Base-by-base conservation (phyloP, 257 asterid species). In the Nicotiana knightiana region DNA sequence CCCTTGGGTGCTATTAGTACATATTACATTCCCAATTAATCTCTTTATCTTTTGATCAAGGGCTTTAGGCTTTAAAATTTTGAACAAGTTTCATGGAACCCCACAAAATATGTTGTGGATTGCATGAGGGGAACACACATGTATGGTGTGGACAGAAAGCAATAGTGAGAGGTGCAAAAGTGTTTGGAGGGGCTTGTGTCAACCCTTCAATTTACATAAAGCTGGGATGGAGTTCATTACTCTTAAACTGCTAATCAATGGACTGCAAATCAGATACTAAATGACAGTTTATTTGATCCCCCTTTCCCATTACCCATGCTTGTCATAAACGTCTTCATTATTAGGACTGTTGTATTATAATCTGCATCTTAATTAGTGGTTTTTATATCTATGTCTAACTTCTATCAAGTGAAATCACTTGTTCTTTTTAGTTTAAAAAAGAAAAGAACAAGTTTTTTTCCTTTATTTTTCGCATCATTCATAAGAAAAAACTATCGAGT, bases 171-270 rank as follows among this genome's bases (percentile, higher is more conserved):
- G 98, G 93, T 0, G 90, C 37, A 9, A 83, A 89, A 81, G 91
- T 93, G 4, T 78, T 26, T 53, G 95, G 90, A 0, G 93, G 82
- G 39, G 87, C 98, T 18, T 95, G 97, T 78, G 28, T 79, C 53
- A 81, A 88, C 33, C 93, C 96, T 54, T 81, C 90, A 0, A 77
- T 51, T 46, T 82, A 83, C 13, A 86, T 95, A 35, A 21, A 95
- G 99, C 75, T 93, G 99, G 99, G 99, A 93, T 55, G 95, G 98
- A 1, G 92, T 90, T 39, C 98, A 95, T 66, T 91, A 90, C 8
- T 35, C 92, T 2, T 95, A 95, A 51, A 93, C 95, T 37, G 95
- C 98, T 3, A 95, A 92, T 62, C 84, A 33, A 0, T 93, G 98
- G 98, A 54, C 93, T 16, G 92, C 94, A 0, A 26, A 67, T 26